These are phyloP conservation scores for Carnegiea gigantea DNA, from an alignment of 179 eudicot species.

Conservation along the genomic window DNA sequence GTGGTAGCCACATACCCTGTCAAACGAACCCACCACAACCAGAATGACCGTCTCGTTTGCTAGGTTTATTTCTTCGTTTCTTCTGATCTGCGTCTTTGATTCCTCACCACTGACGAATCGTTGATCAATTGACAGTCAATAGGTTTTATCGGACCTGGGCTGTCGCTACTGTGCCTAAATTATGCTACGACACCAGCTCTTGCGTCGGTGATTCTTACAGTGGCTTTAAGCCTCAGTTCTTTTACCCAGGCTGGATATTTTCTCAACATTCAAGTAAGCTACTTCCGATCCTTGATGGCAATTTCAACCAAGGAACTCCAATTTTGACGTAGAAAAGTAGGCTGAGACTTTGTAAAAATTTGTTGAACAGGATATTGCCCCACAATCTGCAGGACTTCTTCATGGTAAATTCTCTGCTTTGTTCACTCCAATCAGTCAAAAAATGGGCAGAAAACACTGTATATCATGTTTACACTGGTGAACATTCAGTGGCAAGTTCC, in stretches of 20 bases:
- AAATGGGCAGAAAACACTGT: background rate
- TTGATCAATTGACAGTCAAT: slow-evolving; percentile 54
- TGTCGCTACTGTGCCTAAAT: slow-evolving; percentile 75
- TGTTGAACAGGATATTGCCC: slow-evolving; percentile 79
- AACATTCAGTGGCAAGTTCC: background rate
- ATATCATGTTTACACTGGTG: background rate
- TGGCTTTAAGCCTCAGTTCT: slow-evolving; percentile 79
- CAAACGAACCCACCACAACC: background rate
- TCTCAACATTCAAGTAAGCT: slow-evolving; percentile 77
- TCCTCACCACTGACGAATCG: background rate
- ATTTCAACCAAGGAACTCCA: background rate
- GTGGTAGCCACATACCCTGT: background rate
- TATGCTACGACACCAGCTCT: slow-evolving; percentile 61
- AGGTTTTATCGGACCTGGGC: slow-evolving; percentile 87
- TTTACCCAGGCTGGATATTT: slow-evolving; percentile 96
- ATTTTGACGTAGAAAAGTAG: background rate
- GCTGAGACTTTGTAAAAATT: background rate
- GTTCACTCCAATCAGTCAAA: background rate
- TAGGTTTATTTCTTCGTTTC: background rate
- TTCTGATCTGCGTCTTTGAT: background rate
- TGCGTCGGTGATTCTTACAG: slow-evolving; percentile 62
- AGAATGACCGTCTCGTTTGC: background rate
- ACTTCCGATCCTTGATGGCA: background rate
- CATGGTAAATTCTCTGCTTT: slow-evolving; percentile 50
- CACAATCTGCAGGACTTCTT: slow-evolving; percentile 78